Conservation (phyloP, 169 alveolate species). For the Eimeria necatrix region DNA sequence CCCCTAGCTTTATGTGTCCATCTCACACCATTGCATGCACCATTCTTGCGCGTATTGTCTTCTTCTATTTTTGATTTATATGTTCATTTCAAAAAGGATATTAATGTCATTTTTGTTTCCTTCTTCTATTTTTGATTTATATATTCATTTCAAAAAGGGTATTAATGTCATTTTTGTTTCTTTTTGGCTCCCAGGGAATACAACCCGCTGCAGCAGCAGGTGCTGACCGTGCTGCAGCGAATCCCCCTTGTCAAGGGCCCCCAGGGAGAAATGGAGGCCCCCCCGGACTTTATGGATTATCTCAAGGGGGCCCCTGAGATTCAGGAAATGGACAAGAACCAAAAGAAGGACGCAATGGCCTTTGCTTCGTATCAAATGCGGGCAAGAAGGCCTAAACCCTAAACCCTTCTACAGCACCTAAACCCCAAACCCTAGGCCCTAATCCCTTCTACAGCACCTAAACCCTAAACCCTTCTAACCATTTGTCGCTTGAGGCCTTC, state of each 20-base stretch:
- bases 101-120: background rate
- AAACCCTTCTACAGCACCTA: background rate
- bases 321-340: conserved; percentile 83
- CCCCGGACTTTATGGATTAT: conserved; percentile 70
- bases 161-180: background rate
- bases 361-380: conserved; percentile 91
- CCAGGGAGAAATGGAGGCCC: conserved; percentile 75
- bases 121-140: background rate
- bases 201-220: conserved; percentile 83
- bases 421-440: background rate
- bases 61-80: background rate
- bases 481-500: no score
- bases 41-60: background rate
- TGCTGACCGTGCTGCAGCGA: conserved; percentile 79
- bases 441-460: background rate
- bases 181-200: conserved; percentile 71
- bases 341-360: conserved; percentile 90
- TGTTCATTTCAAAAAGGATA: no score
- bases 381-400: background rate
- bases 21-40: no score
- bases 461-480: background rate
- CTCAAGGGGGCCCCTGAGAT: conserved; percentile 83
- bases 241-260: conserved; percentile 81
- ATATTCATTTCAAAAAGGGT: no score
- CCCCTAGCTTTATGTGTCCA: background rate